Evolutionary conservation across 441 rosid genomes (phyloP).

Genomic region (Omphalea diandra): DNA sequence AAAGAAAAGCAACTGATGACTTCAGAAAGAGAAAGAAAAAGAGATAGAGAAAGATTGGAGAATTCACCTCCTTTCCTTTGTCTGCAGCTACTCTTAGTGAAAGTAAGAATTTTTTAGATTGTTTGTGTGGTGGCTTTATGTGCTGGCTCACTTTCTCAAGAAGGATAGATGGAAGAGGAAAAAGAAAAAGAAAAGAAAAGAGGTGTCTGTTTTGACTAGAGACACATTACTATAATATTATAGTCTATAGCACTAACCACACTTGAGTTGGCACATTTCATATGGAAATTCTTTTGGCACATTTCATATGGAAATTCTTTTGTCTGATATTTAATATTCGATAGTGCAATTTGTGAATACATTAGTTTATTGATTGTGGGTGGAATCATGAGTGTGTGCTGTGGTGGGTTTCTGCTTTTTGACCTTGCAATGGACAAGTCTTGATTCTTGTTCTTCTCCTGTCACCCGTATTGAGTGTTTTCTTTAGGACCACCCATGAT

Average conservation of each 20-base stretch:
- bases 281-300: no score
- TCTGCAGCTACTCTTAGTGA: conserved; percentile 46
- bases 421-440: conserved; percentile 50
- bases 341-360: background rate
- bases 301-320: no score
- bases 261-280: conserved; percentile 27
- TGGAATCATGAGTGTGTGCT: conserved; percentile 64
- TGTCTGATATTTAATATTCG: conserved; percentile 32
- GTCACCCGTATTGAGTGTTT: conserved; percentile 33
- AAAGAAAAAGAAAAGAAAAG: conserved; percentile 7
- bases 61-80: conserved; percentile 44
- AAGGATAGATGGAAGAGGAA: conserved; percentile 4
- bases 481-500: conserved; percentile 24
- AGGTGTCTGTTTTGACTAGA: conserved; percentile 62
- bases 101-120: conserved; percentile 62
- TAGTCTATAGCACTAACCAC: background rate
- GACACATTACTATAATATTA: conserved; percentile 13
- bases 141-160: conserved; percentile 58
- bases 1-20: conserved; percentile 49
- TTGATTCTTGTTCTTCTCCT: conserved; percentile 39
- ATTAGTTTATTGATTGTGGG: conserved; percentile 32
- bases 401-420: conserved; percentile 53
- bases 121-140: conserved; percentile 59
- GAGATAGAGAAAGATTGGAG: conserved; percentile 38
- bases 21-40: conserved; percentile 38